These are phyloP conservation scores for Scedosporium apiospermum DNA, from an alignment of 2,329 filamentous ascomycete genomes.

Conservation along the genomic window DNA sequence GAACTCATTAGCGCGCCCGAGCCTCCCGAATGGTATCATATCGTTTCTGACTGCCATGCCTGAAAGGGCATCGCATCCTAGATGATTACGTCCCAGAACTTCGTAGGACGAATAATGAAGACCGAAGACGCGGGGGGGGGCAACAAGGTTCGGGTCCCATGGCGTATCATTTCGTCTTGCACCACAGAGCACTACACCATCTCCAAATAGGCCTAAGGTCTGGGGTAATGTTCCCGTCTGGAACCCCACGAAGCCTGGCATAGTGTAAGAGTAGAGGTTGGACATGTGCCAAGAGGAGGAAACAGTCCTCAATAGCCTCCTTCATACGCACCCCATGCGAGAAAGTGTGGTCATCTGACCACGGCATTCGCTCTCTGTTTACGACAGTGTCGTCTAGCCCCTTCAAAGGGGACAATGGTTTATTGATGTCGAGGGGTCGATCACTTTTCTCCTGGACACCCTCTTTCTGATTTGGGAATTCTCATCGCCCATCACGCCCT, in stretches of 20 bases:
- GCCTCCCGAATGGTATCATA: no score
- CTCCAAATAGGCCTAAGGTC: neutral
- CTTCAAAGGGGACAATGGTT: neutral
- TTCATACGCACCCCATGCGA: neutral
- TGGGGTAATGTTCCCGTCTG: neutral
- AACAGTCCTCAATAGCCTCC: neutral
- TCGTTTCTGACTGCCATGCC: no score
- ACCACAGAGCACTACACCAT: neutral
- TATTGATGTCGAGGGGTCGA: neutral
- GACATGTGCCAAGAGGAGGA: neutral
- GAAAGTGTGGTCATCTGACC: neutral
- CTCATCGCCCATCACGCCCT: neutral
- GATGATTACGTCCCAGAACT: no score
- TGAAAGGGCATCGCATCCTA: no score
- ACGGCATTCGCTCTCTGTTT: neutral
- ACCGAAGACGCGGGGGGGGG: neutral
- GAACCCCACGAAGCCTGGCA: no score
- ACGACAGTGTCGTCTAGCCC: neutral
- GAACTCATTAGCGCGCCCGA: no score
- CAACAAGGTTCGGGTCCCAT: neutral
- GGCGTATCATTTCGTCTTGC: no score
- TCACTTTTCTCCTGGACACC: neutral
- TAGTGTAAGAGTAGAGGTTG: neutral
- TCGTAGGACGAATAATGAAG: neutral
- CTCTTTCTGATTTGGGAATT: neutral